Base-by-base conservation (phyloP, 2,329 filamentous ascomycete genomes). In the Cladorrhinum sp. region DNA sequence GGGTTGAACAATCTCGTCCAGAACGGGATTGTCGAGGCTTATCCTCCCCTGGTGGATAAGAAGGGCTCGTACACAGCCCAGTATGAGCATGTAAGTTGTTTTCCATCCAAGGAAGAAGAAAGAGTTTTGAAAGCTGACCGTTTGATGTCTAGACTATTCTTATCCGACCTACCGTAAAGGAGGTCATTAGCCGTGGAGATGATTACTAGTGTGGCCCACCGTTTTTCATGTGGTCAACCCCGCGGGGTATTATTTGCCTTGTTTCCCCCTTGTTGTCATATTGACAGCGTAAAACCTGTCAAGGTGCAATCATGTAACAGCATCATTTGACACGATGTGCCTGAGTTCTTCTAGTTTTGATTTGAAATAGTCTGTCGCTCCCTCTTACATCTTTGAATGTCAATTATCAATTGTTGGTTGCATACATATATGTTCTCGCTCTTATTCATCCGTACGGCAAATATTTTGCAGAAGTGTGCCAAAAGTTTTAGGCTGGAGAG, bases 41-140 rank as follows among this genome's bases (percentile, higher is more conserved):
- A 97, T 73, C 92, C 92, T 42, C 93, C 93, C 28, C 80, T 97
- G 68, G 88, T 90, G 68, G 93, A 97, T 77, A 87, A 93, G 77
- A 96, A 96, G 83, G 94, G 94, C 62, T 96, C 91, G 24, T 96
- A 96, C 75, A 96, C 92, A 24, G 94, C 93, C 65, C 93, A 97
- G 74, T 96, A 87, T 73, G 93, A 97, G 80, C 93, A 97, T 79
- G 92, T 96, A 78, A 83, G 90, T 85, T n/a, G n/a, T 20, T 36
- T 55, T 30, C 23, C 23, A 50, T 55, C 33, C 12, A 20, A 33
- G 8, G 21, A 10, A 39, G n/a, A 20, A n/a, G 12, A 14, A 18
- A 16, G n/a, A 50, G 12, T 24, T 23, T 20, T n/a, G n/a, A 42
- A 18, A 18, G 23, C 52, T 61, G 56, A 66, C 69, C 56, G 24